Evolutionary conservation across 2,329 filamentous ascomycete genomes (phyloP).

Genomic region (Lasiodiplodia sp.): DNA sequence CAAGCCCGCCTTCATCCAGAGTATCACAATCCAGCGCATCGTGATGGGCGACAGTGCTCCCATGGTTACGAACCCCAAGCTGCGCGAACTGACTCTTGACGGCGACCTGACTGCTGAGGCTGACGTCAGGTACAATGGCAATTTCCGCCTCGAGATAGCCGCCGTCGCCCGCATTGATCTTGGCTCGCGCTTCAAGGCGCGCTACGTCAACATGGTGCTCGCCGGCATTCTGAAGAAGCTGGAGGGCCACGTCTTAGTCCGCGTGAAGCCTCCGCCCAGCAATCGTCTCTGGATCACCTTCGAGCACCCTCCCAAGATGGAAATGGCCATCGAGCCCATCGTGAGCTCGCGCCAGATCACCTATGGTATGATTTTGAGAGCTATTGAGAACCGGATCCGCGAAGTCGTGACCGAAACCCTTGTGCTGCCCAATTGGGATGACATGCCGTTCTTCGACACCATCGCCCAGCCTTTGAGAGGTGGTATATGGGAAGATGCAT

Average conservation of each 20-base stretch:
- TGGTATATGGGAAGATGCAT: slow-evolving; percentile 71
- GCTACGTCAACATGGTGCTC: slow-evolving; percentile 88
- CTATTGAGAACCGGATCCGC: slow-evolving; percentile 94
- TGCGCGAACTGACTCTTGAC: slow-evolving; percentile 89
- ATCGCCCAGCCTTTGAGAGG: slow-evolving; percentile 80
- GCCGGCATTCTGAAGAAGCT: slow-evolving; percentile 85
- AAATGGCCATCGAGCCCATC: slow-evolving; percentile 93
- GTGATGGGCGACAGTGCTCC: slow-evolving; percentile 87
- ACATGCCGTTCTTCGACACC: slow-evolving; percentile 88
- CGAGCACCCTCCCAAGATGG: slow-evolving; percentile 90
- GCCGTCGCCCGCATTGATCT: slow-evolving; percentile 93
- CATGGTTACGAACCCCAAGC: slow-evolving; percentile 84
- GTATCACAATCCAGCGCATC: slow-evolving; percentile 81
- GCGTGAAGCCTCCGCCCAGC: slow-evolving; percentile 92
- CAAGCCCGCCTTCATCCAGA: slow-evolving; percentile 87
- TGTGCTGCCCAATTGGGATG: slow-evolving; percentile 95
- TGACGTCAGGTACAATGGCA: slow-evolving; percentile 87
- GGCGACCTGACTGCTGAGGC: slow-evolving; percentile 88
- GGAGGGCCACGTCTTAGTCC: slow-evolving; percentile 83
- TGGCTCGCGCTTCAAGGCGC: slow-evolving; percentile 83
- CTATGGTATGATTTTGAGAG: slow-evolving; percentile 86
- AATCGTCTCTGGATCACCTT: slow-evolving; percentile 98
- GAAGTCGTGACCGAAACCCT: slow-evolving; percentile 92
- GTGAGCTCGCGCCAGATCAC: slow-evolving; percentile 96
- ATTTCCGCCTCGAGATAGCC: slow-evolving; percentile 86